Base-by-base conservation (phyloP, 768 basidiomycete genomes). In the Chlorophyllum brunneum region DNA sequence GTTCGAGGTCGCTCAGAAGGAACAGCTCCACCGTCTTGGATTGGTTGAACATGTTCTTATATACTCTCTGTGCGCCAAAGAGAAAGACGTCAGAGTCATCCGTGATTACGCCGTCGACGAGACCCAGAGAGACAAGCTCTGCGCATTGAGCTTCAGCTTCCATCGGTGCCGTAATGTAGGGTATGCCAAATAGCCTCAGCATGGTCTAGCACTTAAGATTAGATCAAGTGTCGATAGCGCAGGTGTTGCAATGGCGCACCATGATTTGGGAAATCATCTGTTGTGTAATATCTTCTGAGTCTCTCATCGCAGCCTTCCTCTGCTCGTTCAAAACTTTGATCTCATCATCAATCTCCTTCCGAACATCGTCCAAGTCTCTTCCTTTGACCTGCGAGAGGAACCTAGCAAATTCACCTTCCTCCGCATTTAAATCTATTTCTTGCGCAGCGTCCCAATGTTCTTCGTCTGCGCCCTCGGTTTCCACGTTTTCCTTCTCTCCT, bases 41-140 rank as follows among this genome's bases (percentile, higher is more conserved):
- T 68, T 98, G 95, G 65, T 98, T 98, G 74, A 99, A 99, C 89
- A 99, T 95, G 66, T 99, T 98, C 71, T 95, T 97, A 79, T 89
- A 97, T 16, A 98, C 92, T n/a, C 93, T 86, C 58, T 80, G 70
- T 20, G 92, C 95, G 27, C 97, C 97, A 59, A 99, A 99, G 43
- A 99, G 84, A 70, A 99, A 99, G 43, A 98, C 94, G 63, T 99
- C 97, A 4, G 93, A 97, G 67, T 99, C 97, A 66, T 99, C 97
- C 0, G 97, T 99, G 65, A 99, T 98, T 49, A 99, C 88, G 0
- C 97, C 97, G 57, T 99, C 94, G 31, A 97, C 95, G 24, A 98
- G 77, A 13, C 85, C 82, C 11, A 98, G 76, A 4, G 81, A 72
- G 6, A 92, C 85, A 7, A 99, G 84, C 59, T 92, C 86, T 0